Evolutionary conservation across 441 rosid genomes (phyloP).

Genomic region (Gossypium gossypioides): DNA sequence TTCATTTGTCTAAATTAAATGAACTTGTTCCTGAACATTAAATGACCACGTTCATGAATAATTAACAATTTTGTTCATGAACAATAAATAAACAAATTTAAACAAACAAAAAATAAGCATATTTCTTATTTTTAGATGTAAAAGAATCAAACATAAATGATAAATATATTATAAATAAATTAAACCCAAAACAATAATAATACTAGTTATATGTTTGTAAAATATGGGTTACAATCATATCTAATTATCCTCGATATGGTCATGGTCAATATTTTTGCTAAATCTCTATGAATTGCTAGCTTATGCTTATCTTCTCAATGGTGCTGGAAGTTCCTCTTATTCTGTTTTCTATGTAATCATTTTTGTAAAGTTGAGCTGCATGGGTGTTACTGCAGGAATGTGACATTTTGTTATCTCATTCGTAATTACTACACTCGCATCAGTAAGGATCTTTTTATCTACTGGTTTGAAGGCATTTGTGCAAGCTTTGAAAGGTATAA

Average conservation of each 20-base stretch:
- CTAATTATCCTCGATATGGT: background rate
- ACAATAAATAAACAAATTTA: background rate
- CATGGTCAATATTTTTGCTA: background rate
- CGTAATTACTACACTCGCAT: slow-evolving; percentile 48
- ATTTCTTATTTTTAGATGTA: background rate
- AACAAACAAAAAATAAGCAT: background rate
- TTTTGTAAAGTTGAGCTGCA: background rate
- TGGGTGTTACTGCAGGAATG: slow-evolving; percentile 51
- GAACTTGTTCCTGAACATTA: background rate
- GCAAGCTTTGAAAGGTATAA: slow-evolving; percentile 72
- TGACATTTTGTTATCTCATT: slow-evolving; percentile 62
- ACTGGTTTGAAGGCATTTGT: slow-evolving; percentile 82
- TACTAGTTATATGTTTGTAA: background rate
- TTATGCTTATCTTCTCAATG: background rate
- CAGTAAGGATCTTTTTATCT: slow-evolving; percentile 46
- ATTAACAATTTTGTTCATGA: background rate
- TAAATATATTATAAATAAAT: background rate
- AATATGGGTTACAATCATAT: background rate
- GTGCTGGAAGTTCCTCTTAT: background rate
- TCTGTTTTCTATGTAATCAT: background rate
- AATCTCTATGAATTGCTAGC: background rate
- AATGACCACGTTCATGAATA: background rate
- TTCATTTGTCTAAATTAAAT: background rate
- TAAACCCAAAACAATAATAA: background rate
- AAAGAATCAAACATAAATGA: background rate